These are phyloP conservation scores for Strobilomyces echinocephalus DNA, from an alignment of 768 basidiomycete species.

Conservation along the genomic window DNA sequence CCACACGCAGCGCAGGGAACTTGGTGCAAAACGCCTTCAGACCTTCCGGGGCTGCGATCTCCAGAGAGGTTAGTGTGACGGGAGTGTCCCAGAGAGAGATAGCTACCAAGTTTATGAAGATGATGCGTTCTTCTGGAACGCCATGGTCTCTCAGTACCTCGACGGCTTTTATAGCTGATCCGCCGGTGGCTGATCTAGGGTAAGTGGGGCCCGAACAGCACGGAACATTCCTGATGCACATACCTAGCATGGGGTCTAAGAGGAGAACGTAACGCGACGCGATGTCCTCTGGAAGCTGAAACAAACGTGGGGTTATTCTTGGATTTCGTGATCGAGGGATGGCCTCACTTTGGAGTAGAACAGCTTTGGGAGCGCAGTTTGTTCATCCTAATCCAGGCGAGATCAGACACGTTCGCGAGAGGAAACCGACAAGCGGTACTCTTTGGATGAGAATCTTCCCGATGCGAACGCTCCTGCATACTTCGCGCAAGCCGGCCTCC, in stretches of 20 bases:
- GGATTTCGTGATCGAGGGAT: neutral
- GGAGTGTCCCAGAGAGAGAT: neutral
- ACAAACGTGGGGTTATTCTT: neutral
- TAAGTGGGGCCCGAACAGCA: neutral
- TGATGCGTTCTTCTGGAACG: conserved; percentile 91
- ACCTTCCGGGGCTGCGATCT: conserved; percentile 93
- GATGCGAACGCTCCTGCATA: conserved; percentile 89
- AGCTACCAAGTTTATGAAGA: conserved; percentile 87
- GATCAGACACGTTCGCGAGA: neutral
- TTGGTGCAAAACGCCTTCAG: conserved; percentile 69
- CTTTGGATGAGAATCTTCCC: conserved; percentile 98
- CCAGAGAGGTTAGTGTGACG: neutral
- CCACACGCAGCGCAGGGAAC: conserved; percentile 75
- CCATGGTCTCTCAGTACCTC: conserved; percentile 90
- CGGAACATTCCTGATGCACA: conserved; percentile 16
- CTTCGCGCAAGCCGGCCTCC: conserved; percentile 95
- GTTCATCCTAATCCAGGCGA: conserved; percentile 70
- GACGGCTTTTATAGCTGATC: conserved; percentile 96
- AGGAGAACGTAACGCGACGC: conserved; percentile 87
- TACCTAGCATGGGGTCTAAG: conserved; percentile 96
- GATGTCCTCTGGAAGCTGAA: conserved; percentile 88
- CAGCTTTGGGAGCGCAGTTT: conserved; percentile 87
- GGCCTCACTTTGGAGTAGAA: conserved; percentile 76
- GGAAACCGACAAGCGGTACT: conserved; percentile 39
- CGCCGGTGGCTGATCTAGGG: conserved; percentile 70